Evolutionary conservation across 1,284 basidiomycete genomes (phyloP), one percentile per base, ranked within the genome.

Genomic region (Neotropicomus parvogracilis): DNA sequence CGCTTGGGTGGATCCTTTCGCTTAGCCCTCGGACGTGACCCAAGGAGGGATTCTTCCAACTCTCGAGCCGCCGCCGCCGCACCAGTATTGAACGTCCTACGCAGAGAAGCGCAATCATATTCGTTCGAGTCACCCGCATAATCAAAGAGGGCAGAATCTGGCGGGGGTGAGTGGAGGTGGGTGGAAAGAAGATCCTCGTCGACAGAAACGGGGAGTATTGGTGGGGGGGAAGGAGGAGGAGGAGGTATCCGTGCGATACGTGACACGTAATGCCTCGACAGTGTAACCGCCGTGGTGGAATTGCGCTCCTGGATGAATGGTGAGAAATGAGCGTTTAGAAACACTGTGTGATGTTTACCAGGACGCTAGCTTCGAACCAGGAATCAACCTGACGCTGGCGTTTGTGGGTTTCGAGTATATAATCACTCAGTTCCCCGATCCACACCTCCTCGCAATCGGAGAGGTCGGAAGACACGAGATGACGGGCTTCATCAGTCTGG

Each of bases 371-470:
- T 60, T 84, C 81, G 57, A 88, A 90, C 73, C 78, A 86, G 35
- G 80, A 74, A 51, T 83, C 81, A 2, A 88, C 77, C 55, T 85
- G 80, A 40, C 77, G 78, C 63, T 81, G 78, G 40, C 86, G 79
- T 59, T 81, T 81, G 59, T 83, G 80, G 2, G 84, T 86, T 59
- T 88, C 82, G 28, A 81, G 60, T 45, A 80, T 72, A 59, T 90
- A 90, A 48, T 78, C 77, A 43, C 75, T 74, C 13, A 89, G 71
- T 56, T 86, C 86, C 27, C 70, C 73, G 43, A 73, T 68, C 87
- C 87, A 90, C 9, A 90, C 62, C 51, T 89, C 88, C 55, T 79
- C 77, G 55, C 81, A 87, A 52, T 88, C 88, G 29, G 86, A 85
- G 46, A 90, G 67, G 71, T 90, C 88, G 19, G 88, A 87, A 17